A percentile compares a stretch with the other conserved stretches of the same genome.
Evolutionary conservation across 208 protist species (phyloP).

Genomic region (Acanthamoeba triangularis): DNA sequence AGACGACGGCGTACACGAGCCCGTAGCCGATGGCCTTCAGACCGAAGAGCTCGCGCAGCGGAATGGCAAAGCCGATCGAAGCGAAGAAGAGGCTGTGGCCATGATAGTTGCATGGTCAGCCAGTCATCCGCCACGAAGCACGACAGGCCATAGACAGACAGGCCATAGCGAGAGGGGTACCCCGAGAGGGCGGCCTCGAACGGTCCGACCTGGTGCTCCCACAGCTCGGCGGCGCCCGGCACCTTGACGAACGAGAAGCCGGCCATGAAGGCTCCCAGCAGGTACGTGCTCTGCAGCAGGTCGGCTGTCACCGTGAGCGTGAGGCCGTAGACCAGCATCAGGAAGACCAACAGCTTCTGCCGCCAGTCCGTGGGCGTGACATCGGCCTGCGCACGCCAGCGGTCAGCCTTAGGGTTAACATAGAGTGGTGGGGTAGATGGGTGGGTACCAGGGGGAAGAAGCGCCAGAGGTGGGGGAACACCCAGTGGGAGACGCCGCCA

Average conservation of each 20-base stretch:
- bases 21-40: conserved; percentile 49
- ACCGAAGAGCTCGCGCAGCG: conserved; percentile 41
- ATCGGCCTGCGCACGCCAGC: neutral
- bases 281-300: conserved; percentile 39
- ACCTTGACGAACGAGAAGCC: conserved; percentile 61
- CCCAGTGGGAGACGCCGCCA: neutral
- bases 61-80: conserved; percentile 64
- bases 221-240: neutral
- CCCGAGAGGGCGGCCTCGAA: conserved; percentile 35
- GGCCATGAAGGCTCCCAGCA: conserved; percentile 77
- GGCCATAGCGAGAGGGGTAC: neutral
- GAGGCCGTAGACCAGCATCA: conserved; percentile 57
- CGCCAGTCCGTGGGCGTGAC: neutral
- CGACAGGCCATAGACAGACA: neutral
- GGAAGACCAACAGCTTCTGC: conserved; percentile 8
- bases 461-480: conserved; percentile 25
- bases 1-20: conserved; percentile 33
- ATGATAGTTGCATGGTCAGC: neutral
- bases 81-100: conserved; percentile 74
- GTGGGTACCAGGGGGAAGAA: neutral
- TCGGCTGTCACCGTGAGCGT: conserved; percentile 15
- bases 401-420: neutral
- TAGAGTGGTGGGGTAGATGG: neutral
- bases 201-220: conserved; percentile 63
- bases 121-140: neutral